phyloP scores from a whole-genome alignment of 306 rosid species.

The Prunus padus region DNA sequence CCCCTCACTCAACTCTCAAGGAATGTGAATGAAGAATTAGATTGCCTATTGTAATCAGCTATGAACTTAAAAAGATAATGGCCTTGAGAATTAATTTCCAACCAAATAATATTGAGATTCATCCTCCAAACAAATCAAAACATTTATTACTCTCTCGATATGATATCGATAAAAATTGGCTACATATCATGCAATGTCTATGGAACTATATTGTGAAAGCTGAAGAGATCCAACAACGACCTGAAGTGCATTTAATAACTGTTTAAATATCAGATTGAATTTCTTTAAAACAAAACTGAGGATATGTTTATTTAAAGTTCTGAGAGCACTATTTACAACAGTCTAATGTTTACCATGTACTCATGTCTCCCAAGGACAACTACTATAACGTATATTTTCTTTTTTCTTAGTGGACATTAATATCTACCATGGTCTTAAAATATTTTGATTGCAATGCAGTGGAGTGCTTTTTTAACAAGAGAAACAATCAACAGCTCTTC shows the following conservation, averaged over 20 bases:
- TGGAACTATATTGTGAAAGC: neutral
- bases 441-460: slow-evolving; percentile 42
- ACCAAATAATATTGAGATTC: neutral
- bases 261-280: neutral
- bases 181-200: neutral
- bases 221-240: neutral
- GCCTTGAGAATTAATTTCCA: neutral
- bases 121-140: neutral
- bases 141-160: neutral
- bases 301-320: neutral
- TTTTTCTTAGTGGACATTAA: neutral
- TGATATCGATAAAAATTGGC: neutral
- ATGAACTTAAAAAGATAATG: neutral
- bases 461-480: slow-evolving; percentile 47
- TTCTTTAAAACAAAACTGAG: neutral
- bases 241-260: neutral
- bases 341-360: neutral
- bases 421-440: slow-evolving; percentile 8
- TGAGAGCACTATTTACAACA: neutral
- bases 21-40: neutral
- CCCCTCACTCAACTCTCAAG: neutral
- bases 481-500: slow-evolving; percentile 14
- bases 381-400: neutral
- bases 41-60: neutral
- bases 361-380: neutral